These are phyloP conservation scores for Helotiales sp. DNA, from an alignment of 2,329 filamentous ascomycete species.

Conservation along the genomic window DNA sequence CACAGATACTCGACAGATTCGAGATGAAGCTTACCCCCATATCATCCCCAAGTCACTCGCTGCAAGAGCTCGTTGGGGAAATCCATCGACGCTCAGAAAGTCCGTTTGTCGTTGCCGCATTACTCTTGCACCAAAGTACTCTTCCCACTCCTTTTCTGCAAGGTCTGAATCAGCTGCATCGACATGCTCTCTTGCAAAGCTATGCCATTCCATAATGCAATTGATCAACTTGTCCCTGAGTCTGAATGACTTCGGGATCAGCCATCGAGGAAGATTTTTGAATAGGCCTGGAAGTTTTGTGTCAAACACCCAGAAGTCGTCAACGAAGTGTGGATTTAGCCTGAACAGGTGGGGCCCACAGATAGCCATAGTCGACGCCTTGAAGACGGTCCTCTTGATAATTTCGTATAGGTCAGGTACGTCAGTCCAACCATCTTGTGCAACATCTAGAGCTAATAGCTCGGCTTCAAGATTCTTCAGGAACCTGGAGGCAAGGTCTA, in stretches of 20 bases:
- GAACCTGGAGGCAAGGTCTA: conserved; percentile 15
- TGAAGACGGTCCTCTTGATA: conserved; percentile 28
- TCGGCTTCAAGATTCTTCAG: conserved; percentile 12
- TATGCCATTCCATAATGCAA: conserved; percentile 30
- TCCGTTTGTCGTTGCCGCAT: conserved; percentile 26
- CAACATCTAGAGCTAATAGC: conserved; percentile 6
- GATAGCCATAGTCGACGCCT: conserved; percentile 28
- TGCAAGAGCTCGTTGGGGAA: conserved; percentile 15
- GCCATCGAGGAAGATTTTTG: conserved; percentile 28
- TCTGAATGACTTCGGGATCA: conserved; percentile 27
- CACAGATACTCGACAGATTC: neutral
- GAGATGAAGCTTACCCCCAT: conserved; percentile 22
- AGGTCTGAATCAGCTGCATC: conserved; percentile 20
- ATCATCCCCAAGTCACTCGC: conserved; percentile 26
- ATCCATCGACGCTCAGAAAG: conserved; percentile 7
- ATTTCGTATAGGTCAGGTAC: conserved; percentile 31
- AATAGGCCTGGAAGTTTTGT: conserved; percentile 22
- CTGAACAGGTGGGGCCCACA: conserved; percentile 31
- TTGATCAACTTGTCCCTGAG: conserved; percentile 27
- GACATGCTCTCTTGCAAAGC: conserved; percentile 22
- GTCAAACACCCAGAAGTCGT: conserved; percentile 36
- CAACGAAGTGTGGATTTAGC: conserved; percentile 27
- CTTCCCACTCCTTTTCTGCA: conserved; percentile 30
- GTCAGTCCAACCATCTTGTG: conserved; percentile 19
- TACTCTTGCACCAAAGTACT: conserved; percentile 32